Conservation (phyloP, 257 asterid genomes). For the Gentiana straminea region DNA sequence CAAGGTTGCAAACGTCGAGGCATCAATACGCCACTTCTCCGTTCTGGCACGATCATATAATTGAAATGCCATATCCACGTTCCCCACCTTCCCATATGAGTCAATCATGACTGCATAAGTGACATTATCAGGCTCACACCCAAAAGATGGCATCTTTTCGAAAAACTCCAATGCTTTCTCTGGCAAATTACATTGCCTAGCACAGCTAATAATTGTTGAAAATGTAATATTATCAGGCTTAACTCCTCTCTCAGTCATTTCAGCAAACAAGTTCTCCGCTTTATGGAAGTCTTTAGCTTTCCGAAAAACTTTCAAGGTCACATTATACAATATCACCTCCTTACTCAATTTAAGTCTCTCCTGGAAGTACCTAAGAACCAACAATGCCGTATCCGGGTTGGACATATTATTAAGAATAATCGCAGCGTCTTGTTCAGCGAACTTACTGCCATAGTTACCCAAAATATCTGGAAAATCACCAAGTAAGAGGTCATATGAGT, state of each 20-base stretch:
- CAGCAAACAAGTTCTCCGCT: constrained; percentile 48
- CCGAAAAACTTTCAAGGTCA: constrained; percentile 65
- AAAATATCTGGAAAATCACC: constrained; percentile 30
- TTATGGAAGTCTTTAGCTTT: constrained; percentile 49
- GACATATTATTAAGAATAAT: constrained; percentile 62
- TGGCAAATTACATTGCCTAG: constrained; percentile 62
- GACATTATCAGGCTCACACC: constrained; percentile 59
- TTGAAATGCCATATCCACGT: constrained; percentile 55
- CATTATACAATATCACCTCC: constrained; percentile 60
- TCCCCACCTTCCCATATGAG: constrained; percentile 69
- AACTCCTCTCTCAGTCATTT: constrained; percentile 64
- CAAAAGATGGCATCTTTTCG: constrained; percentile 64
- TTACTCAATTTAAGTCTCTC: constrained; percentile 21
- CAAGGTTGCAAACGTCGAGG: constrained; percentile 57
- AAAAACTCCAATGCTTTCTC: constrained; percentile 81
- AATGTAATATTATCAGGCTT: constrained; percentile 76
- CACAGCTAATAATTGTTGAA: constrained; percentile 82
- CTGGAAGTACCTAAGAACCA: constrained; percentile 49
- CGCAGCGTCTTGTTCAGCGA: constrained; percentile 60
- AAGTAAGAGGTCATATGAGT: constrained; percentile 38
- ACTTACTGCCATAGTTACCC: constrained; percentile 26
- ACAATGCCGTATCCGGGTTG: constrained; percentile 35
- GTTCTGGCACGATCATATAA: constrained; percentile 80
- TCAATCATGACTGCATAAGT: constrained; percentile 81
- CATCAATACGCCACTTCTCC: constrained; percentile 77